A percentile compares a stretch with the other conserved stretches of the same genome.
phyloP scores from a whole-genome alignment of 805 yeast species.

The Wickerhamiella sorbophila region DNA sequence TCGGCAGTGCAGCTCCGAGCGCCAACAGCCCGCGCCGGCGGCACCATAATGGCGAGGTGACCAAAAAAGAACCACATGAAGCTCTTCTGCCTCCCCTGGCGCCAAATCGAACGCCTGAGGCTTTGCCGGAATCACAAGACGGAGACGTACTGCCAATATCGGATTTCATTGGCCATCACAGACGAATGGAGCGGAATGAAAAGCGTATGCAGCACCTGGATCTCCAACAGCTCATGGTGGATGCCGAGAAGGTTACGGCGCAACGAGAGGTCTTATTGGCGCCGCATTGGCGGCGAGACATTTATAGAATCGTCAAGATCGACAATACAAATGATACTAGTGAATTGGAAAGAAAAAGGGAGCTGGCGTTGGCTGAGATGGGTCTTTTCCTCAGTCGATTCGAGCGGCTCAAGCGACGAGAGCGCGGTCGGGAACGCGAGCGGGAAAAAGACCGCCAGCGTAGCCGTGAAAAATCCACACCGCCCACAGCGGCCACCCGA shows the following conservation, averaged over 20 bases:
- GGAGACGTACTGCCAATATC: conserved; percentile 34
- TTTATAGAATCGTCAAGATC: conserved; percentile 37
- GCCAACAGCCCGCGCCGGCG: background rate
- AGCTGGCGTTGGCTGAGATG: conserved; percentile 37
- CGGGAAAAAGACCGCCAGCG: conserved; percentile 3
- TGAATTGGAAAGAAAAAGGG: conserved; percentile 40
- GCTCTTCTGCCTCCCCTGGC: background rate
- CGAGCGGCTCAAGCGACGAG: conserved; percentile 8
- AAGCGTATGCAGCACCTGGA: conserved; percentile 43
- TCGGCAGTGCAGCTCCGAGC: conserved; percentile 1
- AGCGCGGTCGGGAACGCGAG: conserved; percentile 16
- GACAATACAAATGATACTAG: conserved; percentile 32
- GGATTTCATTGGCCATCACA: conserved; percentile 35
- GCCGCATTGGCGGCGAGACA: conserved; percentile 35
- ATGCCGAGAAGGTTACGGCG: conserved; percentile 35
- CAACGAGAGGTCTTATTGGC: conserved; percentile 33
- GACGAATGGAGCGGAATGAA: conserved; percentile 50
- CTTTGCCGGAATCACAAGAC: background rate
- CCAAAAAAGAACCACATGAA: conserved; percentile 1
- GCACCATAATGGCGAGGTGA: background rate
- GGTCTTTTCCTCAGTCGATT: conserved; percentile 20
- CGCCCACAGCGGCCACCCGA: conserved; percentile 1
- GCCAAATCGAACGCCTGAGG: background rate
- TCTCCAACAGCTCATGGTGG: conserved; percentile 36
- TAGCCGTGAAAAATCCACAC: conserved; percentile 9